Percentiles rank a stretch among this genome's conserved stretches.
phyloP scores from a whole-genome alignment of 192 early-diverging fungal genomes.

The Coemansia sp. region DNA sequence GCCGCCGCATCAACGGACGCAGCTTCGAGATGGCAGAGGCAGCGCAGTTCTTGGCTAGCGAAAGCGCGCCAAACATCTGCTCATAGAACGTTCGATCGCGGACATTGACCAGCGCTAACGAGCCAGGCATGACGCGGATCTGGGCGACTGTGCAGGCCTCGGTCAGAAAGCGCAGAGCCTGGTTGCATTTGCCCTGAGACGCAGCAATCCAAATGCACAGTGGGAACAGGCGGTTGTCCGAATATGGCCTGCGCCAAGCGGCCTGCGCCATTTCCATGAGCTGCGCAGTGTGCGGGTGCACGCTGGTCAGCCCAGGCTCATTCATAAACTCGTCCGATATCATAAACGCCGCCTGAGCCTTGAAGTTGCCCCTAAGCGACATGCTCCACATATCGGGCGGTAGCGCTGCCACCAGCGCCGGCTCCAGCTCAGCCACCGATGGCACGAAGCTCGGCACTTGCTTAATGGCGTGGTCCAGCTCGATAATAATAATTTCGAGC shows the following conservation, averaged over 20 bases:
- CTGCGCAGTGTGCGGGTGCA: not conserved
- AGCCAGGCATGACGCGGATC: constrained; percentile 8
- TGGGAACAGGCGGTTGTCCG: constrained; percentile 29
- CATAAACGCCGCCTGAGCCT: constrained; percentile 32
- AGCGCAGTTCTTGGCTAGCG: constrained; percentile 14
- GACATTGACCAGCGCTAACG: constrained; percentile 22
- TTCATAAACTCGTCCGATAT: constrained; percentile 24
- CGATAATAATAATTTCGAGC: not conserved
- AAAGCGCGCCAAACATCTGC: constrained; percentile 16
- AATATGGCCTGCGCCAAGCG: not conserved
- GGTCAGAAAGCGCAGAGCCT: not conserved
- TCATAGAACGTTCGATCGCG: constrained; percentile 15
- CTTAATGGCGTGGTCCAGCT: constrained; percentile 10
- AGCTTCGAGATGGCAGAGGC: constrained; percentile 7
- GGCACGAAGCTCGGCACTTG: constrained; percentile 16
- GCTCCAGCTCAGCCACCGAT: constrained; percentile 27
- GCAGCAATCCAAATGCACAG: constrained; percentile 20
- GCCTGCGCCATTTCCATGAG: not conserved
- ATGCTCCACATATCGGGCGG: constrained; percentile 18
- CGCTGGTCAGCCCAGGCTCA: not conserved
- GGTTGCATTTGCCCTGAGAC: constrained; percentile 7
- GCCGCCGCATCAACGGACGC: constrained; percentile 11
- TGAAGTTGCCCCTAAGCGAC: constrained; percentile 17
- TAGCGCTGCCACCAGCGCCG: constrained; percentile 20
- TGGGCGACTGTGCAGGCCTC: constrained; percentile 1